phyloP scores from a whole-genome alignment of 257 asterid species.

The Przewalskia tangutica region DNA sequence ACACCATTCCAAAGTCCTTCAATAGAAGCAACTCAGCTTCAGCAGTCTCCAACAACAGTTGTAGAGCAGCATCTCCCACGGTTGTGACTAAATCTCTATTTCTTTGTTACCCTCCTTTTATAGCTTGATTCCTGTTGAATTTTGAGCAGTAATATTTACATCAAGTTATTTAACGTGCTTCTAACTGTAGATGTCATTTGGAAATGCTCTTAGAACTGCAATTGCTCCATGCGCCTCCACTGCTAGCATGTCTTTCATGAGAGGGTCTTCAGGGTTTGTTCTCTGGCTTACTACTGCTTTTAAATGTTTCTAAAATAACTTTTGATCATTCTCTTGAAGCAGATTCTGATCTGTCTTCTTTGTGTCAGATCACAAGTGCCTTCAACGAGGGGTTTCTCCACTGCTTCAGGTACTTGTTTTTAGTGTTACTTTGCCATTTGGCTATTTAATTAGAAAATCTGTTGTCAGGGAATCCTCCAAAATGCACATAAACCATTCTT shows the following conservation, averaged over 20 bases:
- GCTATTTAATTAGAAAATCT: neutral
- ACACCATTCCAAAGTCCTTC: conserved; percentile 26
- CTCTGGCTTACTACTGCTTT: conserved; percentile 1
- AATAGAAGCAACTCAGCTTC: conserved; percentile 10
- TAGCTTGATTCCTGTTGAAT: neutral
- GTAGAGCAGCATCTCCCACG: conserved; percentile 24
- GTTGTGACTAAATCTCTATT: conserved; percentile 17
- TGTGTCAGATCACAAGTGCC: conserved; percentile 35
- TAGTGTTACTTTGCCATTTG: neutral
- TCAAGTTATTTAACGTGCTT: neutral
- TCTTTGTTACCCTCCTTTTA: neutral
- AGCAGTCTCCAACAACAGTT: conserved; percentile 18
- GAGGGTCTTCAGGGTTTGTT: conserved; percentile 35
- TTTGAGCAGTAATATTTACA: neutral
- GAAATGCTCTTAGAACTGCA: conserved; percentile 36
- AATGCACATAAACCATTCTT: neutral
- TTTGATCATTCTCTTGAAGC: neutral
- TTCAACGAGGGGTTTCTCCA: conserved; percentile 1
- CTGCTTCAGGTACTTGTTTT: conserved; percentile 4
- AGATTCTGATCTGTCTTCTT: neutral
- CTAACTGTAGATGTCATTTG: conserved; percentile 35
- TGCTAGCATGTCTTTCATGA: conserved; percentile 31
- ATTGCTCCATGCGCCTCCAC: conserved; percentile 26
- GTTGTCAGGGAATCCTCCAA: neutral
- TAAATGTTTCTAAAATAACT: neutral